Conservation (phyloP, 768 basidiomycete genomes). For the Lentinus brumalis region DNA sequence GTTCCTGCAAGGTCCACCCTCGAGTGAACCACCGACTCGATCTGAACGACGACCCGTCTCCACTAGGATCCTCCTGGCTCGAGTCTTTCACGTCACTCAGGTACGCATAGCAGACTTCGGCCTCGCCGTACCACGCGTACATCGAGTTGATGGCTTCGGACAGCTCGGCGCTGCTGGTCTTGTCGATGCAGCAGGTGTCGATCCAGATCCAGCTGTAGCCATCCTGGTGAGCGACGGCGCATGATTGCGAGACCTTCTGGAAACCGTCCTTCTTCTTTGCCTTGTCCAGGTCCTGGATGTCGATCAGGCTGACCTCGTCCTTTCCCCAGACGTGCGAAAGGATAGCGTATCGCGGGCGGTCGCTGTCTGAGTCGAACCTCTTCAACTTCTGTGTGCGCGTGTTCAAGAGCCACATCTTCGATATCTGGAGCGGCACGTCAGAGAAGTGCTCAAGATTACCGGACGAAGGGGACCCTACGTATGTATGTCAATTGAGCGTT, state of each 20-base stretch:
- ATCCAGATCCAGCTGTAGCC: not conserved
- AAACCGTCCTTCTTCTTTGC: not conserved
- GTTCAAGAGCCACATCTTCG: not conserved
- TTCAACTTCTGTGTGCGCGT: not conserved
- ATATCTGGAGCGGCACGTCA: too few relatives aligned
- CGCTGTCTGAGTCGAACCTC: not conserved
- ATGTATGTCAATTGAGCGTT: too few relatives aligned
- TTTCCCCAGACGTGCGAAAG: constrained; percentile 7
- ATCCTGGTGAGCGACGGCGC: not conserved
- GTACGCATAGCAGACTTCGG: not conserved
- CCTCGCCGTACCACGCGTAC: not conserved
- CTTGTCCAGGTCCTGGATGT: not conserved
- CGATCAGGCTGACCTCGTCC: not conserved
- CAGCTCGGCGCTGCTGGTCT: constrained; percentile 1
- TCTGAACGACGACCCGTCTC: not conserved
- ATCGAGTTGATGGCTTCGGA: not conserved
- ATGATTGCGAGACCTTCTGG: not conserved
- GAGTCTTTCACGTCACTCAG: not conserved
- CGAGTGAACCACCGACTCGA: constrained; percentile 7
- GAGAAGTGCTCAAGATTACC: too few relatives aligned
- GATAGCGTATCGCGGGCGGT: constrained; percentile 1
- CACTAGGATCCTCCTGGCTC: not conserved
- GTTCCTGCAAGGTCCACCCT: constrained; percentile 12
- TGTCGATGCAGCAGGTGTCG: constrained; percentile 3
- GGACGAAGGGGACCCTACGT: too few relatives aligned